phyloP scores from a whole-genome alignment of 2,329 filamentous ascomycete species.

The Metarhizium sp. region DNA sequence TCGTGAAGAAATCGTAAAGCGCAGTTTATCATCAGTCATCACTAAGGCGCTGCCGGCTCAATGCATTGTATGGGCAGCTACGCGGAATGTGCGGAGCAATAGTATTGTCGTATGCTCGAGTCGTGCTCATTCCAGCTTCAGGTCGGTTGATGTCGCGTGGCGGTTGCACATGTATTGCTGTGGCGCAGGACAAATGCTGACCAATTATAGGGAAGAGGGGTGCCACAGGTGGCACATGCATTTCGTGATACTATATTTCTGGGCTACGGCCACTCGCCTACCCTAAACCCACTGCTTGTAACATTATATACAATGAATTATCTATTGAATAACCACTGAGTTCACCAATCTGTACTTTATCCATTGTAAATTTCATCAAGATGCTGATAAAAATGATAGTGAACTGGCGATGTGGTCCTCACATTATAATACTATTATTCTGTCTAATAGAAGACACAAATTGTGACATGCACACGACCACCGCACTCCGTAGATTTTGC shows the following conservation, averaged over 20 bases:
- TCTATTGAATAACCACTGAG: too few species aligned
- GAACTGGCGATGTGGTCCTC: too few species aligned
- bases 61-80: slow-evolving; percentile 1
- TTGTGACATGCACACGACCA: too few species aligned
- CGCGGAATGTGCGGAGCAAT: background rate
- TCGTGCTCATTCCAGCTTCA: background rate
- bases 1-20: slow-evolving; percentile 21
- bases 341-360: too few species aligned
- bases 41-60: slow-evolving; percentile 5
- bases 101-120: background rate
- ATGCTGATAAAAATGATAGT: too few species aligned
- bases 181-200: background rate
- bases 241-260: background rate
- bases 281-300: too few species aligned
- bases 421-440: too few species aligned
- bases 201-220: background rate
- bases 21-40: slow-evolving; percentile 2
- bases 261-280: too few species aligned
- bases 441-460: too few species aligned
- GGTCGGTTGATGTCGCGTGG: background rate
- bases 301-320: too few species aligned
- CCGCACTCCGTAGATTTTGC: too few species aligned
- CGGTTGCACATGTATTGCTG: background rate
- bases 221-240: background rate
- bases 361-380: too few species aligned